Percentiles rank a stretch among this genome's conserved stretches.
phyloP scores from a whole-genome alignment of 2,329 filamentous ascomycete species.

The Aspergillus sp. region DNA sequence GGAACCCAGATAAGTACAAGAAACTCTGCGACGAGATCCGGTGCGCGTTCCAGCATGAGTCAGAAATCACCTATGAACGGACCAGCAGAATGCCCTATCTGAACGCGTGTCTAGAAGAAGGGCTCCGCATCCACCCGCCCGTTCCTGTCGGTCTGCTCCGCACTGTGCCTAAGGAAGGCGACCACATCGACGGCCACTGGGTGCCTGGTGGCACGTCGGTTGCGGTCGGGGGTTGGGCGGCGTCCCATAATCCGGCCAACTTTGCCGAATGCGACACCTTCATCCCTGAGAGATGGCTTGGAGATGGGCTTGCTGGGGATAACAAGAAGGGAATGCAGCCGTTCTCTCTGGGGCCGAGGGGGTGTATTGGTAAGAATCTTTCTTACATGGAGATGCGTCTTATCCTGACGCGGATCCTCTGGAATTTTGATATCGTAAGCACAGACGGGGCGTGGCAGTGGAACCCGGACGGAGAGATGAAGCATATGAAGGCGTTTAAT shows the following conservation, averaged over 20 bases:
- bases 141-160: conserved; percentile 20
- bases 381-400: not conserved
- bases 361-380: not conserved
- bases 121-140: conserved; percentile 42
- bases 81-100: conserved; percentile 38
- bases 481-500: not conserved
- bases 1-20: not conserved
- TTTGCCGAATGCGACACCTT: not conserved
- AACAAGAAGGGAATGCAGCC: not conserved
- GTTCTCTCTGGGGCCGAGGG: not conserved
- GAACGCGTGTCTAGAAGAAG: conserved; percentile 51
- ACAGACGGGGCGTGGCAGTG: not conserved
- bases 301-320: not conserved
- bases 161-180: conserved; percentile 5
- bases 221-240: not conserved
- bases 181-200: conserved; percentile 3
- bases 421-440: not conserved
- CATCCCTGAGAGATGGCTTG: not conserved
- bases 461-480: not conserved
- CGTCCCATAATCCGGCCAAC: not conserved
- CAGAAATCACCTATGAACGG: not conserved
- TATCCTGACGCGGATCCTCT: not conserved
- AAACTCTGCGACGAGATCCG: not conserved
- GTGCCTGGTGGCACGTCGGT: conserved; percentile 10
- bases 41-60: not conserved